Base-by-base conservation (phyloP, 2,329 filamentous ascomycete genomes). In the Pseudonectria foliicola region DNA sequence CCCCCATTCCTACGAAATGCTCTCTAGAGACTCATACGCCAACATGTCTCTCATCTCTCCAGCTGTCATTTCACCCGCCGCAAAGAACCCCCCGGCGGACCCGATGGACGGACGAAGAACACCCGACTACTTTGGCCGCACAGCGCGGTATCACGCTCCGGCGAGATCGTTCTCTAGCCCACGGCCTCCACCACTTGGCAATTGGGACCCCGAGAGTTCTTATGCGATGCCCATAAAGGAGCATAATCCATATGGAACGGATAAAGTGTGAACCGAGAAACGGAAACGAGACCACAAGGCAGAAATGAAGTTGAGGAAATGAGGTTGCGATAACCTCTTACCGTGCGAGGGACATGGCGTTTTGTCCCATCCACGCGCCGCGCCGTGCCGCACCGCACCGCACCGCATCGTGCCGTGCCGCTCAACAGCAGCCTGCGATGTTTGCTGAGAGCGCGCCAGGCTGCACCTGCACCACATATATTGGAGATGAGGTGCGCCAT, bases 1-100 rank as follows among this genome's bases (percentile, higher is more conserved):
- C 50, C 70, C 68, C 57, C 75, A 77, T 65, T 77, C 80, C 60
- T 89, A 89, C 68, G 85, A 89, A 70, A 88, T 89, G 83, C 78
- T 89, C 50, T 75, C 73, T 48, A 68, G 66, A 59, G 73, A 74
- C 50, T 65, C 66, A 58, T 70, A 65, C 60, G 60, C 66, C 49
- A 59, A 66, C 64, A 64, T 74, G 68, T 75, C 72, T 62, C 67
- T 70, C 44, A 52, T 63, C 51, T 61, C 58, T 56, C 55, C 61
- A 56, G 57, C 18, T 8, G 18, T 21, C 18, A 21, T 21, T 5
- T 21, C 18, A 21, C 18, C 18, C 18, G 5, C 8, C 18, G 18
- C 47, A 62, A 55, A 53, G 57, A 54, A 13, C 44, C 54, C 37
- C 53, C 53, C 32, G 33, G n/a, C n/a, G n/a, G n/a, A n/a, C n/a